Evolutionary conservation across 2,329 filamentous ascomycete species (phyloP), one percentile per base, ranked within the genome.

Genomic region (Beauveria rudraprayagi): DNA sequence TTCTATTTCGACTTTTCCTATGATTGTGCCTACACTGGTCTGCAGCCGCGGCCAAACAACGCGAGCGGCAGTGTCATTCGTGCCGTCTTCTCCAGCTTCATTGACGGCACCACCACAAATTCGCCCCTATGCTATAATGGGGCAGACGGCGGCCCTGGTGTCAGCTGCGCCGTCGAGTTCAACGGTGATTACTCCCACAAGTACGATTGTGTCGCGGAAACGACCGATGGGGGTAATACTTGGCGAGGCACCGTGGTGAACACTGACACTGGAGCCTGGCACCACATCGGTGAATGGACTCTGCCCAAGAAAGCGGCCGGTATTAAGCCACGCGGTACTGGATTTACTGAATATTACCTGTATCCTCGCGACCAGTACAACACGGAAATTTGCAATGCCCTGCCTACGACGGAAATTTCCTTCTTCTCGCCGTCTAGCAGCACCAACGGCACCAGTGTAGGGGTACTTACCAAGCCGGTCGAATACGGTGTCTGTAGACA

Each of bases 91-190:
- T 69, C 68, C 3, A 63, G 63, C 26, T 69, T 68, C 58, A 47
- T 64, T 28, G 17, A 9, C 1, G 66, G 64, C 19, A 64, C 67
- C 2, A 68, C 61, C 0, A 62, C 62, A 3, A 22, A 14, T 2
- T 60, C 67, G 24, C 3, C 59, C 0, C 66, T 63, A 22, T 69
- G 70, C 66, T 0, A 65, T 46, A 0, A 65, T 47, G 58, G 68
- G 34, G 66, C 71, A 56, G 66, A 73, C 56, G 61, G 67, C 58
- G 53, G 68, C 46, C 64, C 69, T 57, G 61, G 67, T 10, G 62
- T 68, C 9, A 66, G 69, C 59, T 67, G 67, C 59, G 43, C 63
- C 19, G 9, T 67, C 5, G 63, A 65, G 2, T 63, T 69, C 17
- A 40, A 46, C 0, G 65, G 60, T 8, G 57, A 65, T 43, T 70